phyloP scores from a whole-genome alignment of 179 eudicot genomes.

The Dionaea muscipula region DNA sequence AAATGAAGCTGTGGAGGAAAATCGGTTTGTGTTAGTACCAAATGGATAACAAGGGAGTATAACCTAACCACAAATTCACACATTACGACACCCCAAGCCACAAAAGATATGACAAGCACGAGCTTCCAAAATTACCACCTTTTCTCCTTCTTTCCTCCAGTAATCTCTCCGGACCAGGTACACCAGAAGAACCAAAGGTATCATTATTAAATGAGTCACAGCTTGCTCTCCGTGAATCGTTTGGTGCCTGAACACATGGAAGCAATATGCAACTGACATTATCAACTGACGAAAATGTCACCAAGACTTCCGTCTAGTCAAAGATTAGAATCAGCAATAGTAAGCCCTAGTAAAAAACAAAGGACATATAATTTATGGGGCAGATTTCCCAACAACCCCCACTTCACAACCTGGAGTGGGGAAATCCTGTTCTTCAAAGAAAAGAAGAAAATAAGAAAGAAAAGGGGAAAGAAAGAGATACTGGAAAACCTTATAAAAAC shows the following conservation, averaged over 20 bases:
- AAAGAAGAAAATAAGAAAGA: no score
- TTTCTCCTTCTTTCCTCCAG: constrained; percentile 17
- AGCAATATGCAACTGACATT: neutral
- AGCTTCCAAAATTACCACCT: neutral
- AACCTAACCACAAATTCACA: no score
- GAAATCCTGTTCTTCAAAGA: no score
- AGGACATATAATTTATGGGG: no score
- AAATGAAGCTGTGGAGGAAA: constrained; percentile 10
- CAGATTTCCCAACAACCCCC: no score
- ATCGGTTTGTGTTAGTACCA: constrained; percentile 4
- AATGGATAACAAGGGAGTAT: neutral
- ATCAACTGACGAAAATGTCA: constrained; percentile 1
- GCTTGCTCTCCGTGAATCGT: constrained; percentile 5
- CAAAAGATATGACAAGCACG: no score
- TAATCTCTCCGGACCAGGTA: constrained; percentile 13
- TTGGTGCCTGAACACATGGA: constrained; percentile 17
- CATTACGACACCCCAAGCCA: no score
- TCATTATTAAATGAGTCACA: constrained; percentile 6
- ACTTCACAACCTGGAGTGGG: no score
- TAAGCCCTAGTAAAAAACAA: no score
- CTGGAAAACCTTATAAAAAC: constrained; percentile 20
- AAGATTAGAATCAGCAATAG: neutral
- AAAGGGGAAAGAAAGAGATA: neutral
- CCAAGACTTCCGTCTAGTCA: constrained; percentile 5
- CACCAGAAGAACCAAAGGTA: constrained; percentile 10